Percentiles rank a stretch among this genome's conserved stretches.
Evolutionary conservation across 2,329 filamentous ascomycete genomes (phyloP).

Genomic region (Corynespora cassiicola): DNA sequence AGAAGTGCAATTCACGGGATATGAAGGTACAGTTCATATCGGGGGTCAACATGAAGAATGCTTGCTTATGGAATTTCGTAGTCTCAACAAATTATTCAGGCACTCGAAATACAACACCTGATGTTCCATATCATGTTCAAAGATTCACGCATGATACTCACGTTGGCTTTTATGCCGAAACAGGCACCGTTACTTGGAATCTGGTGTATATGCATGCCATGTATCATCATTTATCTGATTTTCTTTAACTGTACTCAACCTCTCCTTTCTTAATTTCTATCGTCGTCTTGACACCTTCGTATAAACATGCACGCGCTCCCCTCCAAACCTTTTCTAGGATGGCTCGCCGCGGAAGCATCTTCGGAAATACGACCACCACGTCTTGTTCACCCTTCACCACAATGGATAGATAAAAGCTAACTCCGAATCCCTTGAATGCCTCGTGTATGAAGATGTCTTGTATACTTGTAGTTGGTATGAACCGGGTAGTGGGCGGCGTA

Average conservation of each 20-base stretch:
- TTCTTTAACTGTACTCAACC: background rate
- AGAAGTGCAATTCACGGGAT: background rate
- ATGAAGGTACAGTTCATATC: no score
- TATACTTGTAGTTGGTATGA: constrained; percentile 91
- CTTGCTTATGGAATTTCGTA: constrained; percentile 16
- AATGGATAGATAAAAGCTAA: constrained; percentile 86
- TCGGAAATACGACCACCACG: constrained; percentile 93
- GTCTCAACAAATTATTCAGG: no score
- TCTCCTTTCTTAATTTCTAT: constrained; percentile 3
- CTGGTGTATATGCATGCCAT: background rate
- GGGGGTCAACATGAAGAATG: no score
- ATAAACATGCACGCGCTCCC: constrained; percentile 81
- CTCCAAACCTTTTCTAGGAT: constrained; percentile 92
- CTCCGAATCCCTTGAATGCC: constrained; percentile 90
- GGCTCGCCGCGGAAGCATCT: constrained; percentile 72
- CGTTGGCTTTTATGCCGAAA: no score
- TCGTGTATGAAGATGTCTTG: constrained; percentile 95
- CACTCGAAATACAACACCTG: no score
- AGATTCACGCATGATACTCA: no score
- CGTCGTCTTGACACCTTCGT: constrained; percentile 58
- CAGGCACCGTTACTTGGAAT: no score
- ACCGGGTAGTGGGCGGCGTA: constrained; percentile 66
- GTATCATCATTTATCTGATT: background rate
- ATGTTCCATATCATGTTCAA: no score
- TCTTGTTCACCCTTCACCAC: constrained; percentile 89